phyloP scores from a whole-genome alignment of 305 asterid genomes.

The Solanum hybrid region DNA sequence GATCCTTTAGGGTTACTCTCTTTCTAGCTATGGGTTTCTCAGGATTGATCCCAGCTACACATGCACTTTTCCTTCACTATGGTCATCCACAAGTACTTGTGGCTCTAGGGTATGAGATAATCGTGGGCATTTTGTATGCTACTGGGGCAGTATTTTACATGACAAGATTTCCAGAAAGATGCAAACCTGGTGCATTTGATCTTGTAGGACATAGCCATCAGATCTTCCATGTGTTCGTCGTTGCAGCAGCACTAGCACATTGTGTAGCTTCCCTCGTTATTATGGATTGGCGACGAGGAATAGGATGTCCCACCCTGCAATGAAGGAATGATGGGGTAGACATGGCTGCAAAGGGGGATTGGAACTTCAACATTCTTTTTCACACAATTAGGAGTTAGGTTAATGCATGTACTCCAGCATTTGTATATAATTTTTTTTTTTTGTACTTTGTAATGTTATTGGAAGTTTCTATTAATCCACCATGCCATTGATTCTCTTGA shows the following conservation, averaged over 20 bases:
- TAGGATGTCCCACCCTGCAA: slow-evolving; percentile 16
- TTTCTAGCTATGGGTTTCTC: slow-evolving; percentile 82
- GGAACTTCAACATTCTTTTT: background rate
- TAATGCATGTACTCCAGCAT: background rate
- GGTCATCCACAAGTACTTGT: slow-evolving; percentile 36
- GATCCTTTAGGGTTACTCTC: slow-evolving; percentile 52
- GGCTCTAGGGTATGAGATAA: slow-evolving; percentile 59
- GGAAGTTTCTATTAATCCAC: background rate
- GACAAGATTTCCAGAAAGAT: slow-evolving; percentile 52
- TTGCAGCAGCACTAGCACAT: slow-evolving; percentile 68
- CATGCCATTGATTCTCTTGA: background rate
- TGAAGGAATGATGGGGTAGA: background rate
- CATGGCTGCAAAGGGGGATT: background rate
- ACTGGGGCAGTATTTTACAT: slow-evolving; percentile 43
- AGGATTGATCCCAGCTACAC: slow-evolving; percentile 71
- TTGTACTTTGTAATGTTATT: background rate
- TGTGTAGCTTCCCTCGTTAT: slow-evolving; percentile 50
- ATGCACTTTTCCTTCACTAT: slow-evolving; percentile 45
- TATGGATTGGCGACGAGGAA: slow-evolving; percentile 64
- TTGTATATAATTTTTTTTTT: background rate
- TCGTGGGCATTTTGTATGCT: slow-evolving; percentile 54
- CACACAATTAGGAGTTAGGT: background rate
- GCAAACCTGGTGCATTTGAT: slow-evolving; percentile 56
- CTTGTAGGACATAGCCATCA: slow-evolving; percentile 66
- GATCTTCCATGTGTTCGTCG: slow-evolving; percentile 54